phyloP scores from a whole-genome alignment of 768 basidiomycete species.

The Mycena alexandri region DNA sequence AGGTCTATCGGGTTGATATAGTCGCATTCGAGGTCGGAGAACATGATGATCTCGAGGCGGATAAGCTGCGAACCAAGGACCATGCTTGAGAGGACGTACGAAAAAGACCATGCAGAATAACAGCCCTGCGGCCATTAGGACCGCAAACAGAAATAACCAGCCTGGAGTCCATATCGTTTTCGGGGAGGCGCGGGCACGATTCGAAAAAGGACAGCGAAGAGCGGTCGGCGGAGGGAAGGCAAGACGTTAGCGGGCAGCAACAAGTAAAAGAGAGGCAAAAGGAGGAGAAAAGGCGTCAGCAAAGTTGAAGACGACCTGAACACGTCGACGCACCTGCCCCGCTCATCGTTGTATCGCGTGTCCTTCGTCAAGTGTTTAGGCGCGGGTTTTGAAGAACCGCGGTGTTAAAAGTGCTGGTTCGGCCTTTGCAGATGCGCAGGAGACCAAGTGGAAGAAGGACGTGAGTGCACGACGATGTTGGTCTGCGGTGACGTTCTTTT shows the following conservation, averaged over 20 bases:
- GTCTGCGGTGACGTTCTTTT: slow-evolving; percentile 8
- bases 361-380: slow-evolving; percentile 20
- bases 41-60: slow-evolving; percentile 93
- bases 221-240: not conserved
- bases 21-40: slow-evolving; percentile 99
- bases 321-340: slow-evolving; percentile 54
- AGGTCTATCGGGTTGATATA: slow-evolving; percentile 99
- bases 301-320: slow-evolving; percentile 3
- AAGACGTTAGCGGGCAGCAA: not conserved
- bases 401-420: not conserved
- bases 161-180: slow-evolving; percentile 7
- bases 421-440: not conserved
- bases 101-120: slow-evolving; percentile 99
- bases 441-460: not conserved
- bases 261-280: not conserved
- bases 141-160: slow-evolving; percentile 93
- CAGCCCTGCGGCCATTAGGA: slow-evolving; percentile 93
- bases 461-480: not conserved
- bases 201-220: not conserved
- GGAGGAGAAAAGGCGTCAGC: slow-evolving; percentile 14
- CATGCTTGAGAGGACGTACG: slow-evolving; percentile 64
- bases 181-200: not conserved
- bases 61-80: slow-evolving; percentile 3
- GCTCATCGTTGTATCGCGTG: slow-evolving; percentile 49
- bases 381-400: slow-evolving; percentile 18